Conservation (phyloP, 192 early-diverging fungal species). For the Linnemannia elongata region DNA sequence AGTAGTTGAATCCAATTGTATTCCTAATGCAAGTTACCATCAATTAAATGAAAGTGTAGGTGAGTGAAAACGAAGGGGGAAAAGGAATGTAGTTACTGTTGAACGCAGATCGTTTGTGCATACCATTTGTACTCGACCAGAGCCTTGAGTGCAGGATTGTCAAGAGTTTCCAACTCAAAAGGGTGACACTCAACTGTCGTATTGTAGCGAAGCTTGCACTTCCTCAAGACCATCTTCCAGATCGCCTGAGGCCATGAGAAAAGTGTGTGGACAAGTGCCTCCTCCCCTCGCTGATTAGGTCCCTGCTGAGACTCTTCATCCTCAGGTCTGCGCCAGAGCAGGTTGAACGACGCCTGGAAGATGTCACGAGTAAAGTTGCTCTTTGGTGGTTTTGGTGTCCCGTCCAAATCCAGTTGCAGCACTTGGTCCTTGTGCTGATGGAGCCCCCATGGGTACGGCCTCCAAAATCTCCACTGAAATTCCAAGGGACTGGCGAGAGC, state of each 20-base stretch:
- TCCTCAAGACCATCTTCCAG: background rate
- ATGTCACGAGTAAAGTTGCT: constrained; percentile 15
- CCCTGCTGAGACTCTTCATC: background rate
- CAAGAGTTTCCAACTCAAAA: background rate
- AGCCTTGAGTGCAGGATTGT: constrained; percentile 12
- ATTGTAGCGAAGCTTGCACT: background rate
- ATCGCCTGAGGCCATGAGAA: background rate
- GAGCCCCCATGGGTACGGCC: background rate
- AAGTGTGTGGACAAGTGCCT: background rate
- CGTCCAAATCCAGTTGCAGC: background rate
- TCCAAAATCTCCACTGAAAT: constrained; percentile 9
- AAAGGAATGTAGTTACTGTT: background rate
- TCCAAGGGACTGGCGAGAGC: constrained; percentile 9
- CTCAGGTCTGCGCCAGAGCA: background rate
- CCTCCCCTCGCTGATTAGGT: background rate
- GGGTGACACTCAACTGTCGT: background rate
- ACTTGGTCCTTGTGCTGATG: constrained; percentile 24
- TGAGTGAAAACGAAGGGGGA: background rate
- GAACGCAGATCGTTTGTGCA: background rate
- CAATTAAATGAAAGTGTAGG: background rate
- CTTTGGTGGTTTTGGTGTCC: background rate
- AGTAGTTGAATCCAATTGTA: constrained; percentile 3
- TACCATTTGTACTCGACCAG: constrained; percentile 35
- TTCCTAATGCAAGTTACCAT: constrained; percentile 2
- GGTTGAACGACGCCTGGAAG: background rate